Evolutionary conservation across 768 basidiomycete species (phyloP).

Genomic region (Boletus coccyginus): DNA sequence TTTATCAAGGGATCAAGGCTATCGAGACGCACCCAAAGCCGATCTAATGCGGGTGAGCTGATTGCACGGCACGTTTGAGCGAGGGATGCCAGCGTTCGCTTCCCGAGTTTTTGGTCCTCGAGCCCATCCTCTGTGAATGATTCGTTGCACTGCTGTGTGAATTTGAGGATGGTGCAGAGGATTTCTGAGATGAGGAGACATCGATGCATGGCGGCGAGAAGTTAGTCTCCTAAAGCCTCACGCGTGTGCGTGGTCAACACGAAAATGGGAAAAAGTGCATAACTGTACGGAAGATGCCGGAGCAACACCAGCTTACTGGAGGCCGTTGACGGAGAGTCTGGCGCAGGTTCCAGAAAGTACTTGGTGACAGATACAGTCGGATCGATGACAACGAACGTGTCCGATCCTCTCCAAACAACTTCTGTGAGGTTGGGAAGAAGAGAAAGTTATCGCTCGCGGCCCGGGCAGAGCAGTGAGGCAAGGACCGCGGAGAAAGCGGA

Average conservation of each 20-base stretch:
- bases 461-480: conserved; percentile 7
- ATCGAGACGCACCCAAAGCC: not conserved
- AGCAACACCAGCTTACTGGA: too few relatives aligned
- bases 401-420: conserved; percentile 8
- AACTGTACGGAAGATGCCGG: too few relatives aligned
- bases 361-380: conserved; percentile 9
- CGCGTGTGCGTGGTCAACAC: too few relatives aligned
- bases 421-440: conserved; percentile 17
- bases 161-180: not conserved
- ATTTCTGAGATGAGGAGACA: not conserved
- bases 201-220: not conserved
- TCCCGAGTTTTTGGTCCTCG: not conserved
- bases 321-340: too few relatives aligned
- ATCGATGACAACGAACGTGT: not conserved
- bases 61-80: not conserved
- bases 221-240: not conserved
- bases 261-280: too few relatives aligned
- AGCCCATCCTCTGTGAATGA: not conserved
- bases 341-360: conserved; percentile 1
- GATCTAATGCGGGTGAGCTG: not conserved
- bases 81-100: not conserved
- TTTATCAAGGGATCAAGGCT: not conserved
- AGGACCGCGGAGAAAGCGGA: conserved; percentile 10
- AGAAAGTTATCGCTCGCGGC: not conserved
- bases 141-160: not conserved